Base-by-base conservation (phyloP, 2,329 filamentous ascomycete species). In the Epichloe brachyelytri region DNA sequence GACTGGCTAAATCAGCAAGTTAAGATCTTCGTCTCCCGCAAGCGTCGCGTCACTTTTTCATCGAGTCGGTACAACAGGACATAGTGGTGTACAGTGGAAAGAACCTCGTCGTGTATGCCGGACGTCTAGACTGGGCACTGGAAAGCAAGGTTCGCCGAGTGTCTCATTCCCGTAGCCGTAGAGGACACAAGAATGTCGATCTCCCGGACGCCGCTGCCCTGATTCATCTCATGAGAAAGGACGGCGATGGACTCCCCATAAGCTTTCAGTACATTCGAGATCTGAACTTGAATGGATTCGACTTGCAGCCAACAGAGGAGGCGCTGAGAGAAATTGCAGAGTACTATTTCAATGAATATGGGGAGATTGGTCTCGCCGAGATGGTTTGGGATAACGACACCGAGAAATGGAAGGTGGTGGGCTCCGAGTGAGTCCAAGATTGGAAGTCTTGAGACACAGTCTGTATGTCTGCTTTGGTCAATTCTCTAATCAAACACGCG, bases 131-230 rank as follows among this genome's bases (percentile, higher is more conserved):
- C n/a, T 62, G 57, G 55, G 55, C 57, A 10, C 54, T 63, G 8
- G 61, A 63, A 53, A 52, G 54, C 7, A 62, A 62, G 47, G 37
- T 63, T 12, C 55, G 60, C 22, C 57, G 61, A 1, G 53, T 63
- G 14, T 53, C 54, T 15, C 45, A 57, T 33, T 52, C 51, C 11
- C 22, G 11, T 26, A 47, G 49, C 34, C 43, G 45, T 10, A 37
- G 46, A 30, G 17, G 41, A 8, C 19, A 30, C 4, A 53, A 51
- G n/a, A 43, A 54, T 12, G 49, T 56, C 22, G 54, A 57, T 41
- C 33, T 55, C 17, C 20, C 49, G 2, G 56, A 57, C 38, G 54
- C 56, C 7, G 53, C 54, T 12, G 54, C 56, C 14, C 52, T 57
- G 2, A 49, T 57, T 41, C 54, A 53, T 47, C 37, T 38, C 4